Evolutionary conservation across 306 rosid genomes (phyloP).

Genomic region (Acacia confusa): DNA sequence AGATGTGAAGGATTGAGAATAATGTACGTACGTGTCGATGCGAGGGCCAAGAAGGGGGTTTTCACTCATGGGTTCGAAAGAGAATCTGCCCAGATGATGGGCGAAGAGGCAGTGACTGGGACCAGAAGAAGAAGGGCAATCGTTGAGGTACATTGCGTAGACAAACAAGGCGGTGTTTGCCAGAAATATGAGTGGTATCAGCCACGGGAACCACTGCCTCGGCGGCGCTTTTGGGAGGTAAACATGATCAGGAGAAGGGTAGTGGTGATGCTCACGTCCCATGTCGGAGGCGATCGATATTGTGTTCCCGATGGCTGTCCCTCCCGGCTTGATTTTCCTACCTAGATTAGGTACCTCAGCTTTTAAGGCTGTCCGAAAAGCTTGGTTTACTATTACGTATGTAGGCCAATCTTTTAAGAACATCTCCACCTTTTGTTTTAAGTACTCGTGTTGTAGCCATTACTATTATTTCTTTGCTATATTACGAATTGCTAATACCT

Average conservation of each 20-base stretch:
- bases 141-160: conserved; percentile 61
- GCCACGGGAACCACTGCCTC: conserved; percentile 62
- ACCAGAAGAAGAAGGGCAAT: conserved; percentile 51
- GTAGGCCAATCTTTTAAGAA: neutral
- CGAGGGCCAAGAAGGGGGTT: conserved; percentile 87
- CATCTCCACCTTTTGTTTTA: neutral
- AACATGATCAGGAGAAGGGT: conserved; percentile 26
- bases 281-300: conserved; percentile 53
- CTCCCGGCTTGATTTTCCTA: neutral
- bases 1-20: neutral
- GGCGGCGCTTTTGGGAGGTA: conserved; percentile 18
- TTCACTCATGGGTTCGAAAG: conserved; percentile 72
- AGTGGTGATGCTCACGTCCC: conserved; percentile 30
- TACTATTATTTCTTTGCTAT: no score
- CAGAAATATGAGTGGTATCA: conserved; percentile 61
- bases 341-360: neutral
- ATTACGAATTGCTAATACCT: neutral
- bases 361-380: neutral
- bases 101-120: conserved; percentile 41
- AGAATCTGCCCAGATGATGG: conserved; percentile 50
- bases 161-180: conserved; percentile 50
- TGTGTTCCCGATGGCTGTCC: neutral
- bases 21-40: conserved; percentile 40
- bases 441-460: neutral
- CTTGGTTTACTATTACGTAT: neutral